Evolutionary conservation across 2,329 filamentous ascomycete species (phyloP).

Genomic region (Calonectria multiphialidica): DNA sequence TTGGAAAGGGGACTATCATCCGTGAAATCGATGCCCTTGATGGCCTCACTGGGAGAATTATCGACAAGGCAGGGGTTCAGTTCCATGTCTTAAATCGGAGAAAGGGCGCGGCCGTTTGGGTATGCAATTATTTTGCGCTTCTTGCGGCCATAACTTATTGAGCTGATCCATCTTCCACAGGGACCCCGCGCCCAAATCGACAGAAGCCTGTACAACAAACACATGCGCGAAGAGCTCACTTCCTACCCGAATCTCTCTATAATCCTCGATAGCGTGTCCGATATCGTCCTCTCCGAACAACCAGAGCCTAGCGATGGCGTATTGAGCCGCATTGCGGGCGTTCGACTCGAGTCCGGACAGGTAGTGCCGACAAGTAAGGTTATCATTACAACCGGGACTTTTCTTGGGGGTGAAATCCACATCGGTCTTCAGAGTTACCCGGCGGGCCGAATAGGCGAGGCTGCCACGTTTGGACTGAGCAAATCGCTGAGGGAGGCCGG

Average conservation of each 20-base stretch:
- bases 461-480: constrained; percentile 91
- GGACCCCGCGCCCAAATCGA: constrained; percentile 97
- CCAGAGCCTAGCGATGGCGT: constrained; percentile 55
- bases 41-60: constrained; percentile 86
- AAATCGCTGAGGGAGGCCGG: constrained; percentile 90
- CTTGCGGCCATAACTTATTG: constrained; percentile 1
- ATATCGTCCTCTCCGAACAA: constrained; percentile 78
- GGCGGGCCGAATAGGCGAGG: constrained; percentile 92
- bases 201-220: constrained; percentile 84
- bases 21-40: constrained; percentile 96
- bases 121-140: constrained; percentile 41
- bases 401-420: constrained; percentile 95
- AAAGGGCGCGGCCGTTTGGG: constrained; percentile 96
- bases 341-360: constrained; percentile 89
- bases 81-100: constrained; percentile 89
- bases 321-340: constrained; percentile 83
- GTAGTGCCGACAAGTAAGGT: constrained; percentile 84
- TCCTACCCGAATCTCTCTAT: constrained; percentile 84
- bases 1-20: constrained; percentile 96
- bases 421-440: constrained; percentile 89
- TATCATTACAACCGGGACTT: constrained; percentile 96
- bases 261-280: constrained; percentile 88
- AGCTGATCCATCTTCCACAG: constrained; percentile 44
- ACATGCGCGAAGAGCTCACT: constrained; percentile 90
- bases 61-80: constrained; percentile 95